Evolutionary conservation across 306 rosid genomes (phyloP), one percentile per base, ranked within the genome.

Genomic region (Sphenostylis stenocarpa): DNA sequence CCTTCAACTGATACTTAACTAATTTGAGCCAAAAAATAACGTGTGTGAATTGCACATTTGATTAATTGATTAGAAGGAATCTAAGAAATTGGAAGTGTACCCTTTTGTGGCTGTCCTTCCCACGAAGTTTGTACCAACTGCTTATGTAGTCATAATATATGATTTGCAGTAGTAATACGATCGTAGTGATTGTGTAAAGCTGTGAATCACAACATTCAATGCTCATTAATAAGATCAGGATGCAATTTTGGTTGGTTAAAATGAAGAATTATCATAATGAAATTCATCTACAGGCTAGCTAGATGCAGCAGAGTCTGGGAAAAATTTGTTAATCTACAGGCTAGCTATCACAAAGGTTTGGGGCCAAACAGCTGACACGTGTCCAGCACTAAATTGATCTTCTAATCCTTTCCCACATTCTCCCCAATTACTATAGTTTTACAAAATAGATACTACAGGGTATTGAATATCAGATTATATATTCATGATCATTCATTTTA

Each of bases 131-230:
- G 68, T 69, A 74, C 88, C 89, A 79, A 77, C 24, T 57, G 21
- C 33, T 72, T 71, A 90, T 21, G 81, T 86, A 49, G 80, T 94
- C 98, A 28, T 91, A 94, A 61, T 91, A 94, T 3, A 90, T 3
- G 56, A 87, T 85, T 71, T 88, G 97, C 64, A 90, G 38, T 9
- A 94, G 90, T 29, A 94, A 82, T 21, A 90, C 85, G 21, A 91
- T 9, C 5, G 98, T 94, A 17, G 88, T 87, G 48, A 3, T 17
- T 58, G 96, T 86, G 73, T 94, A 94, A 44, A 91, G 90, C 97
- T 94, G 89, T 71, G 20, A 44, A 80, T 43, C 56, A 43, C 47
- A 60, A 51, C 23, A 43, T 73, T 7, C 3, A 12, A 21, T n/a
- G 45, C 17, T 9, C 47, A 34, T 9, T 63, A 23, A 11, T 36